Evolutionary conservation across 1,139 yeast species (phyloP).

Genomic region (Hemisphaericaspora xylanilytica): DNA sequence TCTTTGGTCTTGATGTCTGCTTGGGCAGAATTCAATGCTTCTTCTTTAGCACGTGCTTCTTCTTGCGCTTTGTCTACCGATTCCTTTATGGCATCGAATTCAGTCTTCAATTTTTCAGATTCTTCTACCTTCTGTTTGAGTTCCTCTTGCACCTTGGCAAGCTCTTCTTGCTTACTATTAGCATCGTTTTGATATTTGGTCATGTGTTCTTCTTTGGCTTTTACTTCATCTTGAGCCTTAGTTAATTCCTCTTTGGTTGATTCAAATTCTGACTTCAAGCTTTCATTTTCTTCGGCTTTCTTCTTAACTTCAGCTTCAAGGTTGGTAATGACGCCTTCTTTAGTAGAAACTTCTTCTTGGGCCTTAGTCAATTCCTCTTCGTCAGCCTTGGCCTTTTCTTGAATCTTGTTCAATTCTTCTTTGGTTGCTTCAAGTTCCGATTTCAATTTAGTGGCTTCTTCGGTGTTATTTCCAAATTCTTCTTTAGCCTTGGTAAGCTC

Average conservation of each 20-base stretch:
- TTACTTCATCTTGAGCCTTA: neutral
- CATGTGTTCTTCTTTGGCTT: neutral
- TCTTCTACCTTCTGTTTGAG: neutral
- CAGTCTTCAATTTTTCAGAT: neutral
- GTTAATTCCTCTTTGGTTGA: neutral
- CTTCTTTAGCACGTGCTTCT: no score
- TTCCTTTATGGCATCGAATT: no score
- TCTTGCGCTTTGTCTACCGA: no score
- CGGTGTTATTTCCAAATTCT: neutral
- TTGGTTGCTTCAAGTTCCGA: neutral
- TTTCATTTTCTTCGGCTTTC: neutral
- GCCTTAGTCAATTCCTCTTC: neutral
- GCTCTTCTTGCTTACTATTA: neutral
- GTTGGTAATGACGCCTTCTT: neutral
- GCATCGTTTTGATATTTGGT: neutral
- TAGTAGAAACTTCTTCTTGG: neutral
- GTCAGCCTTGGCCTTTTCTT: neutral
- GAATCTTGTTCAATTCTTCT: conserved; percentile 1
- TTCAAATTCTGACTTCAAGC: neutral
- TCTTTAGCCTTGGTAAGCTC: neutral
- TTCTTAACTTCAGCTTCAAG: neutral
- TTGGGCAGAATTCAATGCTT: no score
- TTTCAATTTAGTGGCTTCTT: neutral
- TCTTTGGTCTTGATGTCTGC: no score
- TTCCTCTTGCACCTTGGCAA: neutral